Evolutionary conservation across 164 flowering plant genomes (phyloP), one percentile per base, ranked within the genome.

Genomic region (Nelumbo lutea): DNA sequence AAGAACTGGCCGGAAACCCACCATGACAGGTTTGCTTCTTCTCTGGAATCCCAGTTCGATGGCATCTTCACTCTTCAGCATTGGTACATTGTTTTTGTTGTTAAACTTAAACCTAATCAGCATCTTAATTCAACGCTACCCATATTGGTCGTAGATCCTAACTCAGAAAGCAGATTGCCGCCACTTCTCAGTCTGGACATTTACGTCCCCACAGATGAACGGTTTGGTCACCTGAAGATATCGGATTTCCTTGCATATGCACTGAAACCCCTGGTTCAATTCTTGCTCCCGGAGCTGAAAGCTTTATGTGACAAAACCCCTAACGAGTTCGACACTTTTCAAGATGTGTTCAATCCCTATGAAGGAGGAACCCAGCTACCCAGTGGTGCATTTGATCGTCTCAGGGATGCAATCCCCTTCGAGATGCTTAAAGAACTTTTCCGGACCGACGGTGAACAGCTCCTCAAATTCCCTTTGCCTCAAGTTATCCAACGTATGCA

Each of bases 181-280:
- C 82, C 88, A 6, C 71, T 86, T 47, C 83, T 9, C n/a, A 53
- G 87, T 70, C 75, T 95, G 50, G 76, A 90, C 83, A 80, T 92
- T 41, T 95, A 95, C 69, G 93, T 95, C 57, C 99, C 99, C 1
- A 77, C 89, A 68, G 97, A 95, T 70, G 99, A 95, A 77, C 79
- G 87, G 61, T 95, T 95, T 68, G 76, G 80, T 9, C 89, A 79
- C 65, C 11, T 92, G 59, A 95, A 90, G 79, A 71, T 95, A 70
- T 87, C 96, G 27, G 97, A 90, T 80, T 86, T 90, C 76, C 78
- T 95, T 7, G 97, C 85, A 13, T 86, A 85, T 72, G 85, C 87
- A 41, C 47, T 90, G 48, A 92, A 90, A 70, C 82, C 97, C 39
- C n/a, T 95, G 10, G 82, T 78, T 47, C 98, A 95, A 66, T 71